phyloP scores from a whole-genome alignment of 1,284 basidiomycete species.

The Ceratobasidium theobromae region DNA sequence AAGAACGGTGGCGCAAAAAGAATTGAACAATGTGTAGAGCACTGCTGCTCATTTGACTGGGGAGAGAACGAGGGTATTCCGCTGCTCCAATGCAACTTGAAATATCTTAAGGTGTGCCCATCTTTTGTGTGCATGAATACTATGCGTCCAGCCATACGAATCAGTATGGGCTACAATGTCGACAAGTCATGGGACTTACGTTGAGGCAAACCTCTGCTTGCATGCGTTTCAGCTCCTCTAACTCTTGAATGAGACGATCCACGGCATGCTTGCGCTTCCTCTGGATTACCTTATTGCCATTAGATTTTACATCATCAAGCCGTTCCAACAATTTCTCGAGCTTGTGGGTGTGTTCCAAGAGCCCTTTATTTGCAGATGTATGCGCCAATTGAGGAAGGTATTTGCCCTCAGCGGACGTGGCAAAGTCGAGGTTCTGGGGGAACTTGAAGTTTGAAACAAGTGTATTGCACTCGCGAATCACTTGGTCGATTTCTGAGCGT shows the following conservation, averaged over 20 bases:
- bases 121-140: no score
- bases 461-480: conserved; percentile 5
- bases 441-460: conserved; percentile 5
- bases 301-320: conserved; percentile 20
- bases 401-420: background rate
- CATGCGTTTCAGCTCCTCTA: conserved; percentile 1
- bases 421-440: background rate
- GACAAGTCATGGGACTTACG: no score
- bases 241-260: background rate
- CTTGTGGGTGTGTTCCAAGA: conserved; percentile 23
- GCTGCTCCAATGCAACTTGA: no score
- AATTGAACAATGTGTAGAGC: no score
- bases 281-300: conserved; percentile 15
- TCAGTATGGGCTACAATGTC: no score
- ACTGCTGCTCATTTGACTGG: no score
- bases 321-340: conserved; percentile 23
- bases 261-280: conserved; percentile 15
- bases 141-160: no score
- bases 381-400: conserved; percentile 10
- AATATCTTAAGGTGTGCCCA: no score
- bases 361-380: conserved; percentile 4
- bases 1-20: no score
- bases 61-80: no score
- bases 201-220: conserved; percentile 7
- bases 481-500: background rate